Conservation (phyloP, 805 yeast genomes). For the Dipodascus geniculatus region DNA sequence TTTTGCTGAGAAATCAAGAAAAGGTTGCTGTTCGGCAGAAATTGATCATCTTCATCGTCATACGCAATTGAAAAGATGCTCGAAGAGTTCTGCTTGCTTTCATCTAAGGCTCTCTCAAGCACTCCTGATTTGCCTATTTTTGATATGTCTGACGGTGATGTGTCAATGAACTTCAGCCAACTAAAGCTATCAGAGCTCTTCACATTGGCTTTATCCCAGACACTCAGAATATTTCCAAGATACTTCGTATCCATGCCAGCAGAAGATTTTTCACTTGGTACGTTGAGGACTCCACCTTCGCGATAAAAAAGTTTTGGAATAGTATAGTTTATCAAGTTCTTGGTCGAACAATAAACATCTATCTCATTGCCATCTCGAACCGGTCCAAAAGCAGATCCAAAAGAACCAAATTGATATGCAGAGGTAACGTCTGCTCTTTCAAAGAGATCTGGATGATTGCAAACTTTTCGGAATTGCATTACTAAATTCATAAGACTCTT, state of each 20-base stretch:
- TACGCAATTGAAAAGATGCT: conserved; percentile 31
- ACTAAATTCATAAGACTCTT: conserved; percentile 86
- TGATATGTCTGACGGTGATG: conserved; percentile 40
- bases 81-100: conserved; percentile 28
- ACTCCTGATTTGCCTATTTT: conserved; percentile 33
- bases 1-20: conserved; percentile 14
- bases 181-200: conserved; percentile 24
- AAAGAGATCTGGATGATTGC: conserved; percentile 94
- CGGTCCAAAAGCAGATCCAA: conserved; percentile 68
- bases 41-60: conserved; percentile 26
- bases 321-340: conserved; percentile 43
- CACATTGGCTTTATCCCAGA: conserved; percentile 49
- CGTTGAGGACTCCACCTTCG: conserved; percentile 41
- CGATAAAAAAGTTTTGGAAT: conserved; percentile 64
- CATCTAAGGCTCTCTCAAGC: conserved; percentile 39
- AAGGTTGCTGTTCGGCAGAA: conserved; percentile 12
- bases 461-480: conserved; percentile 97
- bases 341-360: conserved; percentile 54
- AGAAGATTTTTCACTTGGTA: conserved; percentile 42
- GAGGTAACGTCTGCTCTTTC: conserved; percentile 91
- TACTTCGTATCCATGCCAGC: conserved; percentile 32
- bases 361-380: conserved; percentile 48
- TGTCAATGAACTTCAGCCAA: conserved; percentile 52
- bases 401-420: conserved; percentile 61
- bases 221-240: conserved; percentile 39